A percentile compares a stretch with the other conserved stretches of the same genome.
phyloP scores from a whole-genome alignment of 345 rosid genomes.

The Pelargonium nanum region DNA sequence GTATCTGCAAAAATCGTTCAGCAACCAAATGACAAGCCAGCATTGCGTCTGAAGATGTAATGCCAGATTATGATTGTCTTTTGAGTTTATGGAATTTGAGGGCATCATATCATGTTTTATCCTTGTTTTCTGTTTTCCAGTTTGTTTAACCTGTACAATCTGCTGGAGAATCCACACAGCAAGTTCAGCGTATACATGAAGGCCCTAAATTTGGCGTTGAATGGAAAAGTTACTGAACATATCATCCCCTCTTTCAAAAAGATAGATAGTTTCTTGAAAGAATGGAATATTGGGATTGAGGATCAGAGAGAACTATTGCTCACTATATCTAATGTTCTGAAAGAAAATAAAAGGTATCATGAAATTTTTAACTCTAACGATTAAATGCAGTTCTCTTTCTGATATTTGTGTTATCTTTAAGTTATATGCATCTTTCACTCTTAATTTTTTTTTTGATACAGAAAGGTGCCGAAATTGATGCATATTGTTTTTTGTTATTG shows the following conservation, averaged over 20 bases:
- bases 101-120: conserved; percentile 13
- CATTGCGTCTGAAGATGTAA: conserved; percentile 86
- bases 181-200: conserved; percentile 78
- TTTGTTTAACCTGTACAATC: conserved; percentile 88
- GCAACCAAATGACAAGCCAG: conserved; percentile 79
- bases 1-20: conserved; percentile 66
- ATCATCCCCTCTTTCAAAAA: conserved; percentile 62
- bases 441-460: too few relatives aligned
- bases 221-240: conserved; percentile 69
- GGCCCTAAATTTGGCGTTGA: conserved; percentile 53
- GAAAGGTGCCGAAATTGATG: too few relatives aligned
- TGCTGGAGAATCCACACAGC: conserved; percentile 53
- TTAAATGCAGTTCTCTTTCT: neutral
- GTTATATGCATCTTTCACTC: neutral
- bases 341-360: conserved; percentile 68
- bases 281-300: conserved; percentile 71
- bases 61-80: neutral
- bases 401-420: neutral
- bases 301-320: conserved; percentile 85
- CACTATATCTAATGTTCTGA: conserved; percentile 50
- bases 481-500: neutral
- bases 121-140: conserved; percentile 31
- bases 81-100: neutral
- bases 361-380: neutral
- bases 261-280: conserved; percentile 83